Conservation (phyloP, 768 basidiomycete genomes). For the Suillus subalutaceus region DNA sequence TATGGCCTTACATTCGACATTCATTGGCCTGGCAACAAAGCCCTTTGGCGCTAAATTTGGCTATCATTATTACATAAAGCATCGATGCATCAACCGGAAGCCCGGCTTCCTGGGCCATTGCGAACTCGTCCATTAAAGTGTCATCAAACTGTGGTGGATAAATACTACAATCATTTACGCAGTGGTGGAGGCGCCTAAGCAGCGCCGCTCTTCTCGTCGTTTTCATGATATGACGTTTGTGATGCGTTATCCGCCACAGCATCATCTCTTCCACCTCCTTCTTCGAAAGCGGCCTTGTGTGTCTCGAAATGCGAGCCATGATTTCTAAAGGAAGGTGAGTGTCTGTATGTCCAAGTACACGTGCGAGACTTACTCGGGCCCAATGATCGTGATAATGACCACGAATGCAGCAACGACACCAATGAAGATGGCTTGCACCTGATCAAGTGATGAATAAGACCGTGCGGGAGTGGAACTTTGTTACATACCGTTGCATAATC, state of each 20-base stretch:
- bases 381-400: conserved; percentile 74
- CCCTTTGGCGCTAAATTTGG: neutral
- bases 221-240: neutral
- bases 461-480: conserved; percentile 25
- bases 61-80: too few relatives aligned
- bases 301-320: conserved; percentile 86
- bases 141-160: neutral
- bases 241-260: conserved; percentile 34
- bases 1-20: too few relatives aligned
- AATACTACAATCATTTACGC: neutral
- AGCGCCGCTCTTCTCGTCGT: neutral
- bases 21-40: neutral
- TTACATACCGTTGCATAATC: conserved; percentile 59
- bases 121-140: neutral
- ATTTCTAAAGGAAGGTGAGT: conserved; percentile 44
- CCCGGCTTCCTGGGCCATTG: neutral
- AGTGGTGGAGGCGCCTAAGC: neutral
- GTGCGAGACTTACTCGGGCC: conserved; percentile 63
- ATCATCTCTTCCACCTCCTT: conserved; percentile 62
- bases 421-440: conserved; percentile 85
- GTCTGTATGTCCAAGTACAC: neutral
- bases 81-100: neutral
- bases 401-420: conserved; percentile 81
- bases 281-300: conserved; percentile 76
- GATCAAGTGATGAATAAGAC: neutral